Evolutionary conservation across 352 stramenopile genomes (phyloP).

Genomic region (Pythium rhizo-oryzae): DNA sequence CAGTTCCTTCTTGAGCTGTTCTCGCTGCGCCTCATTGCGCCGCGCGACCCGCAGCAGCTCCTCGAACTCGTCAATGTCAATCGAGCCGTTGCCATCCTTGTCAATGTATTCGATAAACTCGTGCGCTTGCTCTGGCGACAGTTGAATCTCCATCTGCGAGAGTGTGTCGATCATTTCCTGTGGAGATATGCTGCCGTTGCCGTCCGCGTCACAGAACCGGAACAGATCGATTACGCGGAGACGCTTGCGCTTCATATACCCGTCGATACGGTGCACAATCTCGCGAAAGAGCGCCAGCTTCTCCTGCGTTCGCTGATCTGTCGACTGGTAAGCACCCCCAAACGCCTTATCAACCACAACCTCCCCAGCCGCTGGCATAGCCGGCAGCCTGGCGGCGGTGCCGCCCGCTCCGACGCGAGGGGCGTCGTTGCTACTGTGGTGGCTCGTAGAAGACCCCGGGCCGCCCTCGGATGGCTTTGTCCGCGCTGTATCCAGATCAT

Average conservation of each 20-base stretch:
- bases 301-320: conserved; percentile 64
- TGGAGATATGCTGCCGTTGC: conserved; percentile 77
- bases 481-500: background rate
- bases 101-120: conserved; percentile 82
- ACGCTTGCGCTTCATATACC: conserved; percentile 85
- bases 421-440: conserved; percentile 9
- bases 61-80: conserved; percentile 88
- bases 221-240: conserved; percentile 86
- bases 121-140: conserved; percentile 60
- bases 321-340: conserved; percentile 60
- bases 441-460: conserved; percentile 1
- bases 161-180: conserved; percentile 85
- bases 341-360: conserved; percentile 45
- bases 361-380: conserved; percentile 15
- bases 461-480: background rate
- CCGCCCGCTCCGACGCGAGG: background rate
- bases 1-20: conserved; percentile 74
- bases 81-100: conserved; percentile 82
- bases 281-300: conserved; percentile 73
- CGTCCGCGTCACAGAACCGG: conserved; percentile 82
- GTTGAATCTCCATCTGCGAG: conserved; percentile 84
- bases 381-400: background rate
- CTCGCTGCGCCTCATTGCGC: conserved; percentile 68
- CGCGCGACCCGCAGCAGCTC: conserved; percentile 74
- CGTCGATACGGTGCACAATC: conserved; percentile 80